phyloP scores from a whole-genome alignment of 1,284 basidiomycete species.

The Irpex rosettiformis region DNA sequence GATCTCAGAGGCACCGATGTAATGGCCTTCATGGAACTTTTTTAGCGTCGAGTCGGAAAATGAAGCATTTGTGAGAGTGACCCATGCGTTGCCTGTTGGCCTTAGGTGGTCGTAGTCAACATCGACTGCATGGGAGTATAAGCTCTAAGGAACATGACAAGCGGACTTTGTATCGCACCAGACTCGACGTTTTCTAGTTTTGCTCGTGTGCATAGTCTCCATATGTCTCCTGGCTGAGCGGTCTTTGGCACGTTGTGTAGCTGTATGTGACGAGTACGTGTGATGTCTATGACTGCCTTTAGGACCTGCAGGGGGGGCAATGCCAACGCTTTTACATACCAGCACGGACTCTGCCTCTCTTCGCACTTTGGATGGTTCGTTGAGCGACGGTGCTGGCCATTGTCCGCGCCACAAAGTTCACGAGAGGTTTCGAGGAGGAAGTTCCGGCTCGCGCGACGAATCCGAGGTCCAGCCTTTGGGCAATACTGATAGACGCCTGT shows the following conservation, averaged over 20 bases:
- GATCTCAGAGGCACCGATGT: slow-evolving; percentile 39
- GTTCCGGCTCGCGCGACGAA: background rate
- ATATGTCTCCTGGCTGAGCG: slow-evolving; percentile 52
- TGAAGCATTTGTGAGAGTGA: slow-evolving; percentile 47
- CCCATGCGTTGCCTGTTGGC: slow-evolving; percentile 52
- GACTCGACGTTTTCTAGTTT: slow-evolving; percentile 49
- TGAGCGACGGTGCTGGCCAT: background rate
- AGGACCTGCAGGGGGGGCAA: background rate
- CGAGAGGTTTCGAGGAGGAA: background rate
- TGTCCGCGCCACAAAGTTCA: background rate
- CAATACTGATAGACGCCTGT: background rate
- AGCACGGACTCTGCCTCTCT: background rate
- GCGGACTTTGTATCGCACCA: slow-evolving; percentile 35
- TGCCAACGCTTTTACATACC: background rate
- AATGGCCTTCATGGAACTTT: slow-evolving; percentile 31
- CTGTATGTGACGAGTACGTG: slow-evolving; percentile 1
- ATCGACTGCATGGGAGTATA: slow-evolving; percentile 38
- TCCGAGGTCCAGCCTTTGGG: background rate
- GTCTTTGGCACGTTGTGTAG: slow-evolving; percentile 43
- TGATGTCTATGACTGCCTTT: background rate
- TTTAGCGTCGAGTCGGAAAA: slow-evolving; percentile 40
- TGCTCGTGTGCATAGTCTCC: slow-evolving; percentile 43
- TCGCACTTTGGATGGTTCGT: background rate
- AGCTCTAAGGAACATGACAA: background rate
- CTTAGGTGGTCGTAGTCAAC: slow-evolving; percentile 57